phyloP scores from a whole-genome alignment of 2,329 filamentous ascomycete genomes.

The Penicillium sp. region DNA sequence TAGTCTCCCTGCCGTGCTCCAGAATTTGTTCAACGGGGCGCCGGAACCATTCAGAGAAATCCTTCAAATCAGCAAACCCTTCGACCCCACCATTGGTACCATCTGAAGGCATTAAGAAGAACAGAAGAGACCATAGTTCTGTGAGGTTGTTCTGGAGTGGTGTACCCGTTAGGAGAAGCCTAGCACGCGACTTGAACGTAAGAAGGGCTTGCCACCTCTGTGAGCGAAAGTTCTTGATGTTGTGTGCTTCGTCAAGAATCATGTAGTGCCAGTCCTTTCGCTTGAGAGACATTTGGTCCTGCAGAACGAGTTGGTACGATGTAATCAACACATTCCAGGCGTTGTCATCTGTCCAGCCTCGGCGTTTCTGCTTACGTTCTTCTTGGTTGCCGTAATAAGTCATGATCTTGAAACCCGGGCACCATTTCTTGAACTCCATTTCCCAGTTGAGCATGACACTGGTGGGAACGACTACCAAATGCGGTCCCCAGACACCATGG shows the following conservation, averaged over 20 bases:
- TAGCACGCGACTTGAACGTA: conserved; percentile 84
- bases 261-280: conserved; percentile 95
- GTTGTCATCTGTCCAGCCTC: conserved; percentile 90
- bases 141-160: conserved; percentile 96
- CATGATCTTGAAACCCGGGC: conserved; percentile 94
- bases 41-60: conserved; percentile 95
- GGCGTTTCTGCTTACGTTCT: conserved; percentile 84
- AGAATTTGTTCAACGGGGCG: conserved; percentile 94
- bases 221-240: conserved; percentile 99
- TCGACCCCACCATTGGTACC: conserved; percentile 71
- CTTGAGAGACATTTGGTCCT: conserved; percentile 92
- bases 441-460: conserved; percentile 99
- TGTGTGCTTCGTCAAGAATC: conserved; percentile 96
- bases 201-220: conserved; percentile 95
- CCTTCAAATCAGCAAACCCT: conserved; percentile 89
- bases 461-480: conserved; percentile 92
- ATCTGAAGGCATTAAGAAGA: conserved; percentile 91
- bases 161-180: conserved; percentile 87
- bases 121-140: conserved; percentile 93
- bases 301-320: conserved; percentile 91
- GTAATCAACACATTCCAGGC: conserved; percentile 98
- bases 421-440: conserved; percentile 99
- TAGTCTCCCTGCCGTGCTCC: conserved; percentile 86
- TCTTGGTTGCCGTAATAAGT: conserved; percentile 95
- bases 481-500: conserved; percentile 90